Percentiles rank a stretch among this genome's conserved stretches.
phyloP scores from a whole-genome alignment of 164 flowering plant genomes.

The Akebia trifoliata region DNA sequence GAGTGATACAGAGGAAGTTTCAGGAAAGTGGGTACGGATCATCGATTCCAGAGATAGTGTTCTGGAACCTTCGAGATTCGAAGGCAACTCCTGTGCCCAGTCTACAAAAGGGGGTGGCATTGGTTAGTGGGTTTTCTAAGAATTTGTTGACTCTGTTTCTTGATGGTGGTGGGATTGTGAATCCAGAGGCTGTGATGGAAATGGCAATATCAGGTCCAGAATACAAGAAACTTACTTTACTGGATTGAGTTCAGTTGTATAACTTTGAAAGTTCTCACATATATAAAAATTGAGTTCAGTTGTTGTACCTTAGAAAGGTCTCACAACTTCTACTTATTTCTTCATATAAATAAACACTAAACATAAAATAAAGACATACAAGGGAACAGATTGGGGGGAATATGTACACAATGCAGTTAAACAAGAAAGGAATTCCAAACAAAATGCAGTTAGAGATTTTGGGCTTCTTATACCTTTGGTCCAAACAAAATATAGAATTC shows the following conservation, averaged over 20 bases:
- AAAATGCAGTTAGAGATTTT: too few species aligned
- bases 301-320: too few species aligned
- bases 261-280: too few species aligned
- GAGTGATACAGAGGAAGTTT: constrained; percentile 26
- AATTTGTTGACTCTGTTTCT: constrained; percentile 33
- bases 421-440: too few species aligned
- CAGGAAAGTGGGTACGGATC: constrained; percentile 21
- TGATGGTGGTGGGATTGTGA: constrained; percentile 24
- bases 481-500: too few species aligned
- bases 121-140: constrained; percentile 32
- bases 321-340: too few species aligned
- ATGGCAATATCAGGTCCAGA: constrained; percentile 21
- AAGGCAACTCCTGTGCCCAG: constrained; percentile 30
- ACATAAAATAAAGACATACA: too few species aligned
- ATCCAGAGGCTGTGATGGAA: constrained; percentile 29
- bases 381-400: too few species aligned
- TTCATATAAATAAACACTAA: too few species aligned
- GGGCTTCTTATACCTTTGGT: too few species aligned
- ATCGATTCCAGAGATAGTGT: constrained; percentile 35
- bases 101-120: constrained; percentile 30
- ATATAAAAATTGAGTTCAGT: too few species aligned
- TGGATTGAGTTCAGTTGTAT: constrained; percentile 17
- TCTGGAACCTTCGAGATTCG: constrained; percentile 41
- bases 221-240: constrained; percentile 25
- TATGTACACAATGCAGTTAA: too few species aligned